Evolutionary conservation across 164 flowering plant genomes (phyloP).

Genomic region (Akebia trifoliata): DNA sequence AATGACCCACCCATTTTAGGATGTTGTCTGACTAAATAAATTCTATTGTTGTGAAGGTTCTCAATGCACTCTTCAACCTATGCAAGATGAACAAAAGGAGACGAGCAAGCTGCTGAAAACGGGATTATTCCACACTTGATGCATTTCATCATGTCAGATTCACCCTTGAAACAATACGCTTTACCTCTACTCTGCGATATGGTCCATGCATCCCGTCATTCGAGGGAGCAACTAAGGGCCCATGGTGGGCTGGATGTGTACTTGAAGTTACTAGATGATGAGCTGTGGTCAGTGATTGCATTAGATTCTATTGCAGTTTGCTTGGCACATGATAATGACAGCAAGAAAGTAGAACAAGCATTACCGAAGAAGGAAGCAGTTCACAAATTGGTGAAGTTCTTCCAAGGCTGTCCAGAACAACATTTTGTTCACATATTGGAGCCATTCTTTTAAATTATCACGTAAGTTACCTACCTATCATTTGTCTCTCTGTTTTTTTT

Average conservation of each 20-base stretch:
- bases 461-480: constrained; percentile 43
- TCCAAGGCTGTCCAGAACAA: constrained; percentile 90
- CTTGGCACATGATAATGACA: constrained; percentile 90
- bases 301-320: constrained; percentile 94
- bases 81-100: constrained; percentile 98
- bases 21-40: background rate
- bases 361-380: constrained; percentile 89
- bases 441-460: constrained; percentile 93
- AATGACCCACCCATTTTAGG: too few species aligned
- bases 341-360: constrained; percentile 87
- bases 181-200: constrained; percentile 92
- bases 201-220: constrained; percentile 98
- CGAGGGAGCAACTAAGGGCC: constrained; percentile 93
- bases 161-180: constrained; percentile 83
- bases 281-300: constrained; percentile 89
- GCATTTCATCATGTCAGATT: constrained; percentile 77
- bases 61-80: constrained; percentile 85
- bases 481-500: background rate
- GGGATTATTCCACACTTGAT: constrained; percentile 98
- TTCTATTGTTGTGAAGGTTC: constrained; percentile 56
- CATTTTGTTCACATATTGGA: constrained; percentile 95
- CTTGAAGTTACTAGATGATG: constrained; percentile 92
- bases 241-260: constrained; percentile 95
- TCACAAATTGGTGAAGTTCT: constrained; percentile 91
- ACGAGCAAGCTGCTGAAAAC: constrained; percentile 97